phyloP scores from a whole-genome alignment of 2,329 filamentous ascomycete species.

The Sporothrix humicola region DNA sequence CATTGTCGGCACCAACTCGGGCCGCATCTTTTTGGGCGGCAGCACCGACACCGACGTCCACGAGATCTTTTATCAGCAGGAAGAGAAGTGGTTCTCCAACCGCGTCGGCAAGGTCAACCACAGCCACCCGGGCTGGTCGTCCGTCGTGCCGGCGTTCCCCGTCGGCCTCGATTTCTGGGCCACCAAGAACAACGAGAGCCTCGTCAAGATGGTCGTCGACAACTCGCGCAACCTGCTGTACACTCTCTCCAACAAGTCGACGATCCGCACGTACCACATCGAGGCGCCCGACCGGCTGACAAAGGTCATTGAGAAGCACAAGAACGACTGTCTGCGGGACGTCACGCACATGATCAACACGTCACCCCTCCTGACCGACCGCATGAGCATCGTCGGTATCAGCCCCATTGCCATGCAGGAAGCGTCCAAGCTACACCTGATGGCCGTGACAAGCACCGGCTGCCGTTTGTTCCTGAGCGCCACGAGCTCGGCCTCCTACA shows the following conservation, averaged over 20 bases:
- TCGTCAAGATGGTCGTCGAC: constrained; percentile 83
- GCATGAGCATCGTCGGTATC: constrained; percentile 79
- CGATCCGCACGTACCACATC: constrained; percentile 90
- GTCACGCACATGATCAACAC: constrained; percentile 85
- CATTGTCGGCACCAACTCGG: constrained; percentile 80
- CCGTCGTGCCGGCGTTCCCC: constrained; percentile 61
- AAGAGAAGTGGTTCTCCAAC: constrained; percentile 95
- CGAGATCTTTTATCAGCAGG: constrained; percentile 94
- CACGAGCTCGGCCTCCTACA: constrained; percentile 75
- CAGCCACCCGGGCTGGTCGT: constrained; percentile 73
- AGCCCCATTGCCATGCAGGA: constrained; percentile 81
- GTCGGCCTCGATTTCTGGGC: constrained; percentile 55
- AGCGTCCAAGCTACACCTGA: constrained; percentile 81
- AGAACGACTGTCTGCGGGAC: constrained; percentile 66
- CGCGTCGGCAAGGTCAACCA: constrained; percentile 89
- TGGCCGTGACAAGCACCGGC: constrained; percentile 88
- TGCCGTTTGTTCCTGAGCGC: constrained; percentile 92
- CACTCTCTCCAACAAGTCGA: constrained; percentile 84
- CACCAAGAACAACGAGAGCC: constrained; percentile 62
- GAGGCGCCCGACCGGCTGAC: constrained; percentile 66
- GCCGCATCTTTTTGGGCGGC: constrained; percentile 92
- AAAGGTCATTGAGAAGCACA: constrained; percentile 70
- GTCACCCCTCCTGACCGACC: constrained; percentile 71
- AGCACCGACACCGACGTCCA: constrained; percentile 83
- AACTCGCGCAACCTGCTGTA: constrained; percentile 88